Evolutionary conservation across 2,329 filamentous ascomycete genomes (phyloP).

Genomic region (Ophiostoma angusticollis): DNA sequence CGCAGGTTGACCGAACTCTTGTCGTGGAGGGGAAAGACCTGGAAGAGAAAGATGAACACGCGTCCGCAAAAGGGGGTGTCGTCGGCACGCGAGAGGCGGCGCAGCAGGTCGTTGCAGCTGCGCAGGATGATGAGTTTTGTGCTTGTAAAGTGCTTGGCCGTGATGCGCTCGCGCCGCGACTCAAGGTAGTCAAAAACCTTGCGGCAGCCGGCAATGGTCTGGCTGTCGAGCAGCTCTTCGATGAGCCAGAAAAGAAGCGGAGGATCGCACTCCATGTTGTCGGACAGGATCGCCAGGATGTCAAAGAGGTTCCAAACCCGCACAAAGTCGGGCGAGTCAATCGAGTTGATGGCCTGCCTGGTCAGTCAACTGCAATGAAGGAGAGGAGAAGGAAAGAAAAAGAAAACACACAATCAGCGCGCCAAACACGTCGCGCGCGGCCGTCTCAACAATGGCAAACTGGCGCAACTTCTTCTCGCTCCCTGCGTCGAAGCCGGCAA

Average conservation of each 20-base stretch:
- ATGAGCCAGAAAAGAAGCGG: conserved; percentile 80
- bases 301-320: conserved; percentile 90
- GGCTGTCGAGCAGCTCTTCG: conserved; percentile 90
- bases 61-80: conserved; percentile 95
- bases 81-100: conserved; percentile 84
- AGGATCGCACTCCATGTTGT: conserved; percentile 64
- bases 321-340: conserved; percentile 66
- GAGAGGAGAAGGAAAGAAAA: conserved; percentile 37
- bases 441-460: conserved; percentile 68
- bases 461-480: conserved; percentile 38
- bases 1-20: conserved; percentile 94
- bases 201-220: conserved; percentile 84
- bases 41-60: conserved; percentile 97
- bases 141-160: conserved; percentile 63
- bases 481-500: conserved; percentile 18
- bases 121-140: conserved; percentile 85
- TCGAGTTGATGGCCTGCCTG: conserved; percentile 55
- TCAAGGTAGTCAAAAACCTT: conserved; percentile 92
- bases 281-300: conserved; percentile 76
- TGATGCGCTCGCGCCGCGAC: conserved; percentile 79
- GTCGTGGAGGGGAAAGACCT: conserved; percentile 91
- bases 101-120: conserved; percentile 88
- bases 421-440: conserved; percentile 70
- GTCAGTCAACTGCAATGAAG: background rate
- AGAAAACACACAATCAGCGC: conserved; percentile 63